phyloP scores from a whole-genome alignment of 1,284 basidiomycete genomes.

The Irpex sp. region DNA sequence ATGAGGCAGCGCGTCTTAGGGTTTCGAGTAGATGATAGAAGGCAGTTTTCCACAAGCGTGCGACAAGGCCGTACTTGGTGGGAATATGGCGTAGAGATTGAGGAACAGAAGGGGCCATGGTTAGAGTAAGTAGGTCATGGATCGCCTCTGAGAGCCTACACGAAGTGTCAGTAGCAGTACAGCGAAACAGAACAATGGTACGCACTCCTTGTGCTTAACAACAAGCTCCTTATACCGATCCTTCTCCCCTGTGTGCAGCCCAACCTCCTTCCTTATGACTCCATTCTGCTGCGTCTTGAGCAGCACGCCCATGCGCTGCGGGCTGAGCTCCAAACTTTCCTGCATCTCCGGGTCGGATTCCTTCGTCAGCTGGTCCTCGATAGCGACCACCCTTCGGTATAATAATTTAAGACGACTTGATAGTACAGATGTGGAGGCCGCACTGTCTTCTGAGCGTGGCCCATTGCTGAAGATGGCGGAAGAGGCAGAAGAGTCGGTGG shows the following conservation, averaged over 20 bases:
- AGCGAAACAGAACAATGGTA: constrained; percentile 11
- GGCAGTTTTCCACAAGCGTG: constrained; percentile 87
- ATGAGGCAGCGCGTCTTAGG: constrained; percentile 79
- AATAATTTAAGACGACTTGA: constrained; percentile 76
- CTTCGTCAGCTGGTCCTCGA: constrained; percentile 74
- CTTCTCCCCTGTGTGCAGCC: constrained; percentile 52
- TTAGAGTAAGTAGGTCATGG: constrained; percentile 83
- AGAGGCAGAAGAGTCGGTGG: constrained; percentile 69
- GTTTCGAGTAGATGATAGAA: constrained; percentile 91
- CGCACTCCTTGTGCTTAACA: constrained; percentile 68
- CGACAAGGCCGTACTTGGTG: constrained; percentile 92
- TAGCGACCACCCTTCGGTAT: constrained; percentile 69
- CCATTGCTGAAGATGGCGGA: constrained; percentile 55
- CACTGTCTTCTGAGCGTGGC: constrained; percentile 42
- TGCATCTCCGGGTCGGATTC: constrained; percentile 42
- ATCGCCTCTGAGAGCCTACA: constrained; percentile 83
- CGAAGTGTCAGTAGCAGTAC: background rate
- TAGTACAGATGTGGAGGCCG: constrained; percentile 65
- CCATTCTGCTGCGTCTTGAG: constrained; percentile 37
- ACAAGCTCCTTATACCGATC: constrained; percentile 66
- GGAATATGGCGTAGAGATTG: constrained; percentile 87
- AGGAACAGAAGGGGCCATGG: constrained; percentile 84
- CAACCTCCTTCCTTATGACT: constrained; percentile 25
- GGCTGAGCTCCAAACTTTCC: constrained; percentile 19
- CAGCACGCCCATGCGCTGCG: constrained; percentile 38